A percentile compares a stretch with the other conserved stretches of the same genome.
These are phyloP conservation scores for Aspergillus nanangensis DNA, from an alignment of 495 filamentous ascomycete genomes.

Conservation along the genomic window DNA sequence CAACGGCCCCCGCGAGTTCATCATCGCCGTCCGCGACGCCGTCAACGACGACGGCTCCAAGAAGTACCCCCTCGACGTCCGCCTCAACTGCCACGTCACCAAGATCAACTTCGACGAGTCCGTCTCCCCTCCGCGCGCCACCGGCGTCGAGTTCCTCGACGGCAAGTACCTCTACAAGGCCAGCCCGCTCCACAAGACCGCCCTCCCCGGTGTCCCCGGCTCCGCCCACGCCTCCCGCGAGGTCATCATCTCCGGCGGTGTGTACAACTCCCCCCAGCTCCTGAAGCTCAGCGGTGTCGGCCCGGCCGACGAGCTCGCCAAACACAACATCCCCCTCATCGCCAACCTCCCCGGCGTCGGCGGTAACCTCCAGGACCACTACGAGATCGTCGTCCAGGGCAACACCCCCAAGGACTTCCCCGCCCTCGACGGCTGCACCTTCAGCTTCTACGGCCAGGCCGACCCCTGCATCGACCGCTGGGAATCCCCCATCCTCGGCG, in stretches of 20 bases:
- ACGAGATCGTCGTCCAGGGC: constrained; percentile 49
- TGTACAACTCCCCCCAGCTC: constrained; percentile 58
- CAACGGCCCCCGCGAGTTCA: constrained; percentile 48
- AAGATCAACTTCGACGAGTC: constrained; percentile 50
- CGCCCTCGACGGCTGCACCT: constrained; percentile 41
- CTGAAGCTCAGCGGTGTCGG: constrained; percentile 64
- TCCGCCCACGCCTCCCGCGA: constrained; percentile 47
- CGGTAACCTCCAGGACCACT: constrained; percentile 63
- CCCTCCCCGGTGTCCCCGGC: constrained; percentile 35
- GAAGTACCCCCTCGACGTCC: constrained; percentile 57
- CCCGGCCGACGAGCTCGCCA: constrained; percentile 39
- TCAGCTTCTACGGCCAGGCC: constrained; percentile 21
- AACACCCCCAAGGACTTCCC: constrained; percentile 37
- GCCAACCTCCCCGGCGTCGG: constrained; percentile 58
- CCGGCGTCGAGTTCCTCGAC: constrained; percentile 59
- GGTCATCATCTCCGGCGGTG: constrained; percentile 57
- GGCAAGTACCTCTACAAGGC: constrained; percentile 58
- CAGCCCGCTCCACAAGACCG: constrained; percentile 32
- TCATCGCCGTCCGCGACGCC: constrained; percentile 47
- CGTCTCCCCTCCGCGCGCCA: constrained; percentile 43
- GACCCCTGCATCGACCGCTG: constrained; percentile 48
- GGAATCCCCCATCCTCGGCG: constrained; percentile 26
- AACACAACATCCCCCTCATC: constrained; percentile 46
- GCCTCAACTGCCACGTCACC: constrained; percentile 56
- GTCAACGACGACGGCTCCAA: constrained; percentile 45